phyloP scores from a whole-genome alignment of 768 basidiomycete species.

The Gloeopeniophorella convolvens region DNA sequence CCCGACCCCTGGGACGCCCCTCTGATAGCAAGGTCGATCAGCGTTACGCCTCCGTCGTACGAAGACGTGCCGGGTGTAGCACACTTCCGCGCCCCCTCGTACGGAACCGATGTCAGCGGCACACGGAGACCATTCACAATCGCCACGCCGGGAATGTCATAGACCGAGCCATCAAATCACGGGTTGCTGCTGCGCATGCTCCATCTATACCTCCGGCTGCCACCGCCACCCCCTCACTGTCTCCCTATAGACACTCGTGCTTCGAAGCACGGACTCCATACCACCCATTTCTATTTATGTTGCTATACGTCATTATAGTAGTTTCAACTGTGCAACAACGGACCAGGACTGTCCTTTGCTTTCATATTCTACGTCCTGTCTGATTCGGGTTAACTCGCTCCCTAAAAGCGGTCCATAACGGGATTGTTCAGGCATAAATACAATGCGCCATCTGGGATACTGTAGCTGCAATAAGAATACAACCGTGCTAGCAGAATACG shows the following conservation, averaged over 20 bases:
- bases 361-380: conserved; percentile 5
- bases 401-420: neutral
- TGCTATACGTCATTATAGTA: conserved; percentile 22
- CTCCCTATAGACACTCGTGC: conserved; percentile 2
- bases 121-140: conserved; percentile 15
- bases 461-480: neutral
- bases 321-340: conserved; percentile 26
- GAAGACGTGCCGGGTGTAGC: conserved; percentile 10
- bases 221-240: neutral
- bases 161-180: neutral
- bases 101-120: conserved; percentile 8
- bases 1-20: neutral
- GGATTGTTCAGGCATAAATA: conserved; percentile 1
- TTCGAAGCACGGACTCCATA: conserved; percentile 1
- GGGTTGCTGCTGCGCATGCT: conserved; percentile 10
- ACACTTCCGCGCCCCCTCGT: conserved; percentile 2
- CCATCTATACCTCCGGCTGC: conserved; percentile 12
- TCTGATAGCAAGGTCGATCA: neutral
- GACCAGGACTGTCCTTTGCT: neutral
- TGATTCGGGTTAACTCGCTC: neutral
- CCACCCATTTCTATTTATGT: conserved; percentile 15
- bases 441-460: neutral
- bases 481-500: neutral
- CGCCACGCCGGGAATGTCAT: conserved; percentile 13
- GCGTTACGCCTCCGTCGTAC: conserved; percentile 6